phyloP scores from a whole-genome alignment of 768 basidiomycete species.

The Termitomyces sp. region DNA sequence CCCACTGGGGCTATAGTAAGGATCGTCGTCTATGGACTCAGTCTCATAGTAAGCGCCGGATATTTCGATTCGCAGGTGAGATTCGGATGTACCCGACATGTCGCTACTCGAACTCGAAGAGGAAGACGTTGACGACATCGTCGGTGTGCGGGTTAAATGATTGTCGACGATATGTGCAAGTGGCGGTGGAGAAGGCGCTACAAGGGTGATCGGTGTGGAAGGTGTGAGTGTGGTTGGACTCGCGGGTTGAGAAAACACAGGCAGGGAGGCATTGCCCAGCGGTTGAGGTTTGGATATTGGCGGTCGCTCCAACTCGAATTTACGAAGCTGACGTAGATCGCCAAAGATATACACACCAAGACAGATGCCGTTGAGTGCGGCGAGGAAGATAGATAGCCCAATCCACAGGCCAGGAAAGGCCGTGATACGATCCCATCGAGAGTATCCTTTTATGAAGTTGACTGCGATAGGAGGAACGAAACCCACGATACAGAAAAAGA shows the following conservation, averaged over 20 bases:
- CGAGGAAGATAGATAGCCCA: constrained; percentile 57
- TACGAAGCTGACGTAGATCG: constrained; percentile 73
- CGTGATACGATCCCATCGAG: constrained; percentile 55
- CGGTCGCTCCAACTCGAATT: constrained; percentile 74
- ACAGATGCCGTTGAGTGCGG: constrained; percentile 71
- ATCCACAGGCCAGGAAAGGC: constrained; percentile 71
- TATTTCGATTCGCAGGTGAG: constrained; percentile 33
- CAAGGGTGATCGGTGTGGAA: constrained; percentile 16
- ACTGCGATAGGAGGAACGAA: constrained; percentile 44
- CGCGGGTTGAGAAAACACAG: constrained; percentile 16
- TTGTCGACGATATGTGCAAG: constrained; percentile 21
- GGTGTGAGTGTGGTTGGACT: constrained; percentile 14
- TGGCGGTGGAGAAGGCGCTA: constrained; percentile 25
- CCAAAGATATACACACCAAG: constrained; percentile 78
- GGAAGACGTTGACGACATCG: constrained; percentile 11
- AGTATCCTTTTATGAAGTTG: constrained; percentile 42
- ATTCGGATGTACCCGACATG: constrained; percentile 18
- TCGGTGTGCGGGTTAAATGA: constrained; percentile 19
- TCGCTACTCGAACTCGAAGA: constrained; percentile 22
- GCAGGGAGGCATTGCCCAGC: constrained; percentile 23
- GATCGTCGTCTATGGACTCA: constrained; percentile 29
- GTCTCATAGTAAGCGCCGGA: constrained; percentile 39
- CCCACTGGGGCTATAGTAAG: constrained; percentile 25
- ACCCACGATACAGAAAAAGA: constrained; percentile 43
- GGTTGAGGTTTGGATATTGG: constrained; percentile 51